Base-by-base conservation (phyloP, 257 asterid species). In the Nicotiana otophora region DNA sequence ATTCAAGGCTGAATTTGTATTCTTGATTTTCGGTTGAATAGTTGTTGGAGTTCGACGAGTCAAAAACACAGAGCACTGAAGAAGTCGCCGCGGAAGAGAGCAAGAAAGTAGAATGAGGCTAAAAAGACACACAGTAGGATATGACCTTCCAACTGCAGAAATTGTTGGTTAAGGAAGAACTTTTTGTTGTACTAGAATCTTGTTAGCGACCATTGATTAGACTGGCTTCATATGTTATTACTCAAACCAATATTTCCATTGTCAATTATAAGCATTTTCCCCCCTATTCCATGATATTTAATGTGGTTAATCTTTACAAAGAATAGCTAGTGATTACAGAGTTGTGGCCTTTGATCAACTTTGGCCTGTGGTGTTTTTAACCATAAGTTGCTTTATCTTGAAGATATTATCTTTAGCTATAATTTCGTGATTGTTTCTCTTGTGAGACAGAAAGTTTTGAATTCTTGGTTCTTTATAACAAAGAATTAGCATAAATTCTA, bases 41-140 rank as follows among this genome's bases (percentile, higher is more conserved):
- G 97, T 84, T 94, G 87, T 83, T 93, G 94, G 98, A 89, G 23
- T 94, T 94, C 36, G 93, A 94, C 5, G 98, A 94, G 86, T 90
- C 98, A 3, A 92, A 92, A 85, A 75, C 88, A 42, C 60, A 63
- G 31, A 78, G 87, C 77, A 60, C 87, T 19, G 86, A 87, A 82
- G 95, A 86, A 60, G 87, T 76, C 5, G 90, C 84, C 30, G 87
- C 48, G 17, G 83, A 81, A 23, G 81, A 82, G 28, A 86, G 83
- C 87, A 90, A 94, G 89, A 93, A 94, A 89, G 87, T 77, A 48
- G 92, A 91, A 42, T 93, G 87, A 91, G 61, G 77, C 42, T 14
- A 74, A 48, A 39, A 74, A 51, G 62, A 48, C 2, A 26, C 9
- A 48, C 28, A 74, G 16, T 51, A 74, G 80, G 42, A 74, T 74